Evolutionary conservation across 1,139 yeast genomes (phyloP).

Genomic region (Ogataea hybrid): DNA sequence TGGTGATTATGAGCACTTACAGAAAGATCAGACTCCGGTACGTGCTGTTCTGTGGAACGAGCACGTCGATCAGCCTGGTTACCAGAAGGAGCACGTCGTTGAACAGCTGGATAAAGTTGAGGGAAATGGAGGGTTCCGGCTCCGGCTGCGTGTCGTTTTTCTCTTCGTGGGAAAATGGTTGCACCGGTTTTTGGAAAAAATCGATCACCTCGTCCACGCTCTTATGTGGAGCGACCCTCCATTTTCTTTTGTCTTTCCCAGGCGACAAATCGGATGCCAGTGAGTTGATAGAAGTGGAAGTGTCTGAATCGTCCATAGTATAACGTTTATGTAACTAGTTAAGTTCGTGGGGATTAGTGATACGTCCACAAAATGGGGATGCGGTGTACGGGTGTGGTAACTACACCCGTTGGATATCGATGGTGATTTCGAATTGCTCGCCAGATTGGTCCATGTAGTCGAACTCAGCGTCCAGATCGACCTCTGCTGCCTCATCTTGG

Average conservation of each 20-base stretch:
- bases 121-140: constrained; percentile 5
- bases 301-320: constrained; percentile 8
- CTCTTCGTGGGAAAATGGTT: constrained; percentile 3
- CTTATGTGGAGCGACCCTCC: constrained; percentile 3
- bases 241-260: background rate
- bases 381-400: constrained; percentile 26
- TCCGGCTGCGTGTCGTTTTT: background rate
- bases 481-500: constrained; percentile 16
- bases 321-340: constrained; percentile 34
- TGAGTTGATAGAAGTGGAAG: constrained; percentile 7
- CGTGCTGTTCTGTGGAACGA: constrained; percentile 19
- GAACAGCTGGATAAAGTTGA: constrained; percentile 16
- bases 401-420: constrained; percentile 45
- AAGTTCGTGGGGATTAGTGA: constrained; percentile 28
- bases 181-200: constrained; percentile 7
- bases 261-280: constrained; percentile 1
- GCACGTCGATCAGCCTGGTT: constrained; percentile 15
- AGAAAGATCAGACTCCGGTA: constrained; percentile 20
- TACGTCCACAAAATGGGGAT: background rate
- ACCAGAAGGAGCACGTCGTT: constrained; percentile 15
- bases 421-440: constrained; percentile 53
- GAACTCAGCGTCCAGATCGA: constrained; percentile 22
- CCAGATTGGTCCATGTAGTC: constrained; percentile 29
- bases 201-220: constrained; percentile 7
- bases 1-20: constrained; percentile 17